Percentiles rank a stretch among this genome's conserved stretches.
These are phyloP conservation scores for Ascodesmis nigricans DNA, from an alignment of 495 filamentous ascomycete genomes.

Conservation along the genomic window DNA sequence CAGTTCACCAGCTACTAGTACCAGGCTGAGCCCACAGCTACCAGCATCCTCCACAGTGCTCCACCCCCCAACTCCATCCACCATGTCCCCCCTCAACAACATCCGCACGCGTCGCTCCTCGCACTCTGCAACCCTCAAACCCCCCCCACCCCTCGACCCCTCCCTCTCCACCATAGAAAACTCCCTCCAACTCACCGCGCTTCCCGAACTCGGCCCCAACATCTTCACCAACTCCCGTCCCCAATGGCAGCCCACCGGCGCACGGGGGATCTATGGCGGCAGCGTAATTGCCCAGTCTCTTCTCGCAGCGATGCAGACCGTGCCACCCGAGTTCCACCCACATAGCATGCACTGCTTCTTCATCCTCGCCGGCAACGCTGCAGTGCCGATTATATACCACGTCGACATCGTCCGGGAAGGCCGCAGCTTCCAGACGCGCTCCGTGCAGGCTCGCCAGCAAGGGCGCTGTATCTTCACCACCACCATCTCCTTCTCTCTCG, in stretches of 20 bases:
- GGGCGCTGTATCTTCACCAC: slow-evolving; percentile 89
- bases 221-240: slow-evolving; percentile 84
- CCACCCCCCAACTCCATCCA: no score
- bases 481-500: slow-evolving; percentile 62
- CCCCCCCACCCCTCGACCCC: slow-evolving; percentile 46
- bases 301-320: slow-evolving; percentile 66
- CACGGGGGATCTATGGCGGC: slow-evolving; percentile 83
- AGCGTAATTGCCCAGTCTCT: slow-evolving; percentile 77
- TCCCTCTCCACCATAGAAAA: slow-evolving; percentile 71
- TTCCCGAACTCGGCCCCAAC: slow-evolving; percentile 65
- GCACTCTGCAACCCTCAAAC: slow-evolving; percentile 40
- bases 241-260: slow-evolving; percentile 75
- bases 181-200: slow-evolving; percentile 57
- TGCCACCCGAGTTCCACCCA: slow-evolving; percentile 53
- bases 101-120: not conserved
- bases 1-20: no score
- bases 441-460: slow-evolving; percentile 75
- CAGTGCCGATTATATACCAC: slow-evolving; percentile 74
- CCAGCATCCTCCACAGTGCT: no score
- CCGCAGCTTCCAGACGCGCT: slow-evolving; percentile 77
- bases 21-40: no score
- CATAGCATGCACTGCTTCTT: slow-evolving; percentile 99
- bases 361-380: slow-evolving; percentile 65
- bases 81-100: no score
- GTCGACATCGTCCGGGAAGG: slow-evolving; percentile 84